A percentile compares a stretch with the other conserved stretches of the same genome.
Evolutionary conservation across 139 green algal genomes (phyloP).

Genomic region (Nannochloris sp.): DNA sequence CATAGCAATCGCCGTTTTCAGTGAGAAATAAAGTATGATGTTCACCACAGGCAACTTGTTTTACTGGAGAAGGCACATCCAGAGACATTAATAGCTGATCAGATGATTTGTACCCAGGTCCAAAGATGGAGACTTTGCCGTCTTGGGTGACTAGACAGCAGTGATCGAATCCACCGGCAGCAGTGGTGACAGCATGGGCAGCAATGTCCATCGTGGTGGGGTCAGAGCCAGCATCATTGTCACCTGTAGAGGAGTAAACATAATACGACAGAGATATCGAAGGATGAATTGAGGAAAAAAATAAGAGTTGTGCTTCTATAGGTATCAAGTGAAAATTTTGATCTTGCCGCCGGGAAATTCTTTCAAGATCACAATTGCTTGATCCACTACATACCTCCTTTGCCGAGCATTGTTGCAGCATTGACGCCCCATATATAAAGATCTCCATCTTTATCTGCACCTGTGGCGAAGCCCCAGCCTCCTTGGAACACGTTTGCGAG

Average conservation of each 20-base stretch:
- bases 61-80: slow-evolving; percentile 23
- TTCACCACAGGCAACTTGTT: slow-evolving; percentile 53
- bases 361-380: neutral
- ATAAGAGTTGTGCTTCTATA: neutral
- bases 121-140: slow-evolving; percentile 19
- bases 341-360: neutral
- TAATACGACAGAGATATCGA: neutral
- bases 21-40: slow-evolving; percentile 79
- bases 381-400: slow-evolving; percentile 17
- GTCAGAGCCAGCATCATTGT: neutral
- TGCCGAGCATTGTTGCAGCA: slow-evolving; percentile 11
- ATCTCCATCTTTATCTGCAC: slow-evolving; percentile 16
- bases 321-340: neutral
- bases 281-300: neutral
- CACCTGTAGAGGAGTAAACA: neutral
- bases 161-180: slow-evolving; percentile 22
- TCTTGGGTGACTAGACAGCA: neutral
- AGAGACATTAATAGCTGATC: slow-evolving; percentile 7
- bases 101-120: neutral
- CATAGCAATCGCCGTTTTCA: slow-evolving; percentile 63
- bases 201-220: slow-evolving; percentile 10
- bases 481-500: slow-evolving; percentile 1
- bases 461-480: slow-evolving; percentile 25
- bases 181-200: neutral
- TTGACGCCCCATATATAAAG: slow-evolving; percentile 63